These are phyloP conservation scores for Friedmanniomyces simplex DNA, from an alignment of 495 filamentous ascomycete species.

Conservation along the genomic window DNA sequence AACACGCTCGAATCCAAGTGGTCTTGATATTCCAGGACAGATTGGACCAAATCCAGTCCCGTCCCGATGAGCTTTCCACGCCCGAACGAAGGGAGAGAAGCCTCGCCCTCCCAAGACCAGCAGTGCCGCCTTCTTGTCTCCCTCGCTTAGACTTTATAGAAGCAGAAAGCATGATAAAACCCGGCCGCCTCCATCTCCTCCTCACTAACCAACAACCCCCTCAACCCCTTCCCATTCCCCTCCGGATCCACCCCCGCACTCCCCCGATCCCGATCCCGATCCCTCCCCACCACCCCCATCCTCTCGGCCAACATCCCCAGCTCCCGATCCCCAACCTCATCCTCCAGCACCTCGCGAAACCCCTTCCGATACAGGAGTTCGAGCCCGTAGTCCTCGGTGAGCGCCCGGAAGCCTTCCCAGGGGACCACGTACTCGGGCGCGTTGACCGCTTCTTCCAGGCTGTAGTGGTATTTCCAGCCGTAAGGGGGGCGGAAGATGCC, in stretches of 20 bases:
- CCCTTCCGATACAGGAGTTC: constrained; percentile 85
- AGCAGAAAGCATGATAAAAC: constrained; percentile 89
- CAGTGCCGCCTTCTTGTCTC: neutral
- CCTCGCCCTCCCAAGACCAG: too few species aligned
- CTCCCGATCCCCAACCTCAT: constrained; percentile 70
- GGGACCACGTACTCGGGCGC: constrained; percentile 97
- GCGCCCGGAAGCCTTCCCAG: constrained; percentile 89
- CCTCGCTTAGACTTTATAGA: constrained; percentile 68
- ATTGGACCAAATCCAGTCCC: too few species aligned
- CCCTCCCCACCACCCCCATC: constrained; percentile 78
- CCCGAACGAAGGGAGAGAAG: too few species aligned
- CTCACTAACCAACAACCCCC: constrained; percentile 50
- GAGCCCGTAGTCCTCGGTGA: constrained; percentile 93
- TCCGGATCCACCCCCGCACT: constrained; percentile 26
- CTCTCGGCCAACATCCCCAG: constrained; percentile 77
- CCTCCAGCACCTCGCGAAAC: constrained; percentile 82
- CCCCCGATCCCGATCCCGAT: constrained; percentile 34
- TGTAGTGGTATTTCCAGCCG: constrained; percentile 96
- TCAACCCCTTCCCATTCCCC: neutral
- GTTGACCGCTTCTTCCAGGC: constrained; percentile 88
- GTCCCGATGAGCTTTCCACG: too few species aligned
- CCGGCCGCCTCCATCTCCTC: constrained; percentile 85
- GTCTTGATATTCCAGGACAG: too few species aligned
- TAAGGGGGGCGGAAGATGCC: constrained; percentile 86
- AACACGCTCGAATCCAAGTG: too few species aligned